Percentiles rank a stretch among this genome's conserved stretches.
Conservation (phyloP, 805 yeast genomes). For the Ascoidea tarda region DNA sequence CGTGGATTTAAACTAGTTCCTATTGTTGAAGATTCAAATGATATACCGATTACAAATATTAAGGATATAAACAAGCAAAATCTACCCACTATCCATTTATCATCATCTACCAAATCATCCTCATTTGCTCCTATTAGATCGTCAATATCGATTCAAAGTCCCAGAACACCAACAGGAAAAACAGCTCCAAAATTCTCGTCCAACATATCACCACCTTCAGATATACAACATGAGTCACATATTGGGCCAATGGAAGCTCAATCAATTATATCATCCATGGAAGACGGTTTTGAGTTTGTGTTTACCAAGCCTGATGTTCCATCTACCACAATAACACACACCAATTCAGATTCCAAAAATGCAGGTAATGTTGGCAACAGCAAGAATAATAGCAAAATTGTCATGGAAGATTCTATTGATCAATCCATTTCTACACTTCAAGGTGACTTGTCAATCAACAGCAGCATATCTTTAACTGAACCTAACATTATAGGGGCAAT, state of each 20-base stretch:
- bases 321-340: constrained; percentile 4
- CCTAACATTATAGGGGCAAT: constrained; percentile 70
- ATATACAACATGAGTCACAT: background rate
- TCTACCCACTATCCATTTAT: background rate
- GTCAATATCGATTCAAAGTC: constrained; percentile 5
- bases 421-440: constrained; percentile 15
- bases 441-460: constrained; percentile 27
- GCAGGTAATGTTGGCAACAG: background rate
- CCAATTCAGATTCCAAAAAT: constrained; percentile 1
- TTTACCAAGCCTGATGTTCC: constrained; percentile 1
- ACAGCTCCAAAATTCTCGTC: background rate
- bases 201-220: background rate
- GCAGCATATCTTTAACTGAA: constrained; percentile 52
- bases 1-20: constrained; percentile 24
- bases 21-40: background rate
- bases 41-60: constrained; percentile 7
- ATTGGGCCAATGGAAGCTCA: background rate
- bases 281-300: background rate
- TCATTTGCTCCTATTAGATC: background rate
- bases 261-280: background rate
- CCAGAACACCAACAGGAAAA: background rate
- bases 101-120: background rate
- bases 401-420: constrained; percentile 12
- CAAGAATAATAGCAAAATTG: constrained; percentile 2
- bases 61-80: constrained; percentile 4